Base-by-base conservation (phyloP, 805 yeast genomes). In the Metschnikowia shivogae region DNA sequence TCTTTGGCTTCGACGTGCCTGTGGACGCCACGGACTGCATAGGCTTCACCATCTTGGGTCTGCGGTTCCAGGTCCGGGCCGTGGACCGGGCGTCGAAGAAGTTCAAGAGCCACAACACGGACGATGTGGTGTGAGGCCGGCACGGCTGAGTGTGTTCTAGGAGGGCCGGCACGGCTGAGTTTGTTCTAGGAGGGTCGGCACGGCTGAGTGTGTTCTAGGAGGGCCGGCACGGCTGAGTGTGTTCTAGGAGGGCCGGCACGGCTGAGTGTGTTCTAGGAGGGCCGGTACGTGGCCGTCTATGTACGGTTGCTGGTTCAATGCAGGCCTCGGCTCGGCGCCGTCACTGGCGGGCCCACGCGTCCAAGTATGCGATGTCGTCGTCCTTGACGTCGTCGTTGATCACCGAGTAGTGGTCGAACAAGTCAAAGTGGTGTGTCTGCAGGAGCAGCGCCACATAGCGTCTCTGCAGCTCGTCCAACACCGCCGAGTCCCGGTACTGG, bases 51-150 rank as follows among this genome's bases (percentile, higher is more conserved):
- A 75, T 88, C 7, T 64, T 89, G 8, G 98, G 98, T 1, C 84
- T 89, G 35, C 70, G 97, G 47, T 77, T 90, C 53, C 80, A 81
- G 48, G 77, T 82, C 48, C 74, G 95, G 60, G 74, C 90, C 34
- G 79, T 80, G 8, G 97, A 90, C 55, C 73, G 98, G 46, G 81
- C 95, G 0, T 86, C 84, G 20, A 79, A 86, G 56, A 89, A 90
- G 68, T 89, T 89, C 72, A 90, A 90, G 66, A 78, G 82, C 46
- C 93, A 84, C 53, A 76, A 78, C 28, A 88, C 86, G 31, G 84
- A 78, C 47, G 86, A 82, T 58, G 26, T 22, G 17, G 17, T 17
- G 17, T 17, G 17, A 17, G n/a, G n/a, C n/a, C n/a, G n/a, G n/a
- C n/a, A n/a, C n/a, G n/a, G n/a, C n/a, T n/a, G n/a, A n/a, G n/a